Percentiles rank a stretch among this genome's conserved stretches.
These are phyloP conservation scores for Flueggea neowawraea DNA, from an alignment of 441 rosid genomes.

Conservation along the genomic window DNA sequence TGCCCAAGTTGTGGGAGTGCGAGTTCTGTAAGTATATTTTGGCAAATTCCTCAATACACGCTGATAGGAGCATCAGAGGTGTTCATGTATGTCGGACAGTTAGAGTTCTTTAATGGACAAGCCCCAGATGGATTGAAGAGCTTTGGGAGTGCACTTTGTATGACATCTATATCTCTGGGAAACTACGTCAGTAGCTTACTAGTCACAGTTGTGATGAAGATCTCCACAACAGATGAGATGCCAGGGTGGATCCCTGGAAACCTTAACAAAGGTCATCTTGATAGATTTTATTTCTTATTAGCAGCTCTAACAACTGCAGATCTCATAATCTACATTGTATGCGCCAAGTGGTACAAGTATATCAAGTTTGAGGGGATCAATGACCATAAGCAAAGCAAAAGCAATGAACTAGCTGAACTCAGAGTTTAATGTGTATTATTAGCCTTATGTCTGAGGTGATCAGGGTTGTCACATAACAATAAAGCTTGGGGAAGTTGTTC, in stretches of 20 bases:
- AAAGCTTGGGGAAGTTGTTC: no score
- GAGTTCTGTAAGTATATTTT: constrained; percentile 89
- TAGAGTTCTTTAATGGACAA: constrained; percentile 93
- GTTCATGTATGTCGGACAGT: constrained; percentile 96
- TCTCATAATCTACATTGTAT: constrained; percentile 51
- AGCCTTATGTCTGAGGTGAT: no score
- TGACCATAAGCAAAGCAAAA: not conserved
- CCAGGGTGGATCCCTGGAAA: constrained; percentile 97
- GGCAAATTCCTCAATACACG: constrained; percentile 93
- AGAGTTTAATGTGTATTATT: constrained; percentile 1
- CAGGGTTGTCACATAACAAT: no score
- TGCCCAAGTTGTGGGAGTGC: constrained; percentile 62
- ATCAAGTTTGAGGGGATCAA: constrained; percentile 48
- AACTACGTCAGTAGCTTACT: constrained; percentile 93
- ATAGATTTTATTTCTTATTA: constrained; percentile 83
- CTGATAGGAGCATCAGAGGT: constrained; percentile 96
- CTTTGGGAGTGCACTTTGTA: constrained; percentile 92
- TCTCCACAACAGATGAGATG: constrained; percentile 71
- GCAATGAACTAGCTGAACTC: not conserved
- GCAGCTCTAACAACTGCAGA: constrained; percentile 69
- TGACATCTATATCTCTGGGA: constrained; percentile 97
- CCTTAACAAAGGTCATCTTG: constrained; percentile 91
- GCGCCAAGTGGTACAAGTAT: constrained; percentile 83
- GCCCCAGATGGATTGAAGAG: constrained; percentile 95
- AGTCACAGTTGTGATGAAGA: constrained; percentile 81